Base-by-base conservation (phyloP, 495 filamentous ascomycete species). In the Poronia punctata region DNA sequence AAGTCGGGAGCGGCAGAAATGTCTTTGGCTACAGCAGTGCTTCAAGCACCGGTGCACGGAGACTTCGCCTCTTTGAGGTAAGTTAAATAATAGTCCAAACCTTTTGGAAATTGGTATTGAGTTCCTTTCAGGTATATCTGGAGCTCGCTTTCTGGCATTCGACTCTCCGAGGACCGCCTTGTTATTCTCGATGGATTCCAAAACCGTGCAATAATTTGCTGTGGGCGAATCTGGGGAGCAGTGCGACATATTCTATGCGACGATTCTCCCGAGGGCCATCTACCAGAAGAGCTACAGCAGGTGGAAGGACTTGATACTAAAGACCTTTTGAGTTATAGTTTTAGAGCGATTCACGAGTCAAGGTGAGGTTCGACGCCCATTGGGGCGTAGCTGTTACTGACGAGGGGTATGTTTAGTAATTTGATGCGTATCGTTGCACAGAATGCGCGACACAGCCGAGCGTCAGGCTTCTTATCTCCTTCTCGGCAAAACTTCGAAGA, bases 341-440 rank as follows among this genome's bases (percentile, higher is more conserved):
- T 94, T 76, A 76, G 92, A 50, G 87, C 86, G 0, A 67, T 96
- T 15, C 88, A 93, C 38, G 92, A 97, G 56, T 85, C 88, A 15
- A 95, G 84, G 84, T 88, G 64, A 25, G 61, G 24, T 24, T 6
- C 7, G 5, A 21, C 3, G 21, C n/a, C 9, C 15, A 26, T 20
- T 22, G 10, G 16, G 7, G 19, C 17, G 37, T 35, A n/a, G 11
- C 9, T 15, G 27, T 57, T 35, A 44, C 50, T 57, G 43, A 61
- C 32, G n/a, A n/a, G n/a, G n/a, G n/a, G n/a, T 11, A 5, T 12
- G 2, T 27, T 44, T 27, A 75, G 72, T 46, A 65, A 74, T 63
- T 67, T 83, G 22, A 68, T 78, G 52, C 80, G 74, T 26, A 62
- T 62, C 3, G 62, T 86, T 20, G 53, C 79, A 11, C 59, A 52